Conservation (phyloP, 2,329 filamentous ascomycete genomes). For the Alternaria novae-zelandiae region DNA sequence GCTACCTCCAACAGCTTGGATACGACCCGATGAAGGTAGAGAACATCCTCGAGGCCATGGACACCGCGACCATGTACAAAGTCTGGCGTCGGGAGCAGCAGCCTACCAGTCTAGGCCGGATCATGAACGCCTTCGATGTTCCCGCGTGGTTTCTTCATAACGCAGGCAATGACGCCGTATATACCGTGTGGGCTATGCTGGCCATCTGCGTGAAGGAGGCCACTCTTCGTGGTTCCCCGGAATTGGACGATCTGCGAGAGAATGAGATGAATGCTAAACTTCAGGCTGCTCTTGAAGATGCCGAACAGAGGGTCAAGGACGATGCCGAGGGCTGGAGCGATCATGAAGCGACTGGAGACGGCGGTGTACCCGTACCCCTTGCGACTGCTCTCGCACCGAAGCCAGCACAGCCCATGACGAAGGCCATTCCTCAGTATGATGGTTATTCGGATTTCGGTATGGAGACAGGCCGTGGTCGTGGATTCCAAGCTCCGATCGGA, state of each 20-base stretch:
- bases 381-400: constrained; percentile 8
- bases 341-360: constrained; percentile 45
- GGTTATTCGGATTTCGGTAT: not conserved
- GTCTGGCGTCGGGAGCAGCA: constrained; percentile 63
- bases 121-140: constrained; percentile 71
- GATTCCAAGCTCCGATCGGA: too few relatives aligned
- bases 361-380: constrained; percentile 37
- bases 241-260: constrained; percentile 29
- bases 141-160: constrained; percentile 76
- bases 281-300: constrained; percentile 32
- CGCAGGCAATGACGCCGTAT: constrained; percentile 83
- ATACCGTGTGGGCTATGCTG: constrained; percentile 77
- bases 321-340: constrained; percentile 50
- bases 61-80: constrained; percentile 76
- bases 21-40: constrained; percentile 63
- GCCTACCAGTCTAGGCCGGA: constrained; percentile 61
- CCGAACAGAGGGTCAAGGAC: constrained; percentile 48
- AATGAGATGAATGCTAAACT: constrained; percentile 32
- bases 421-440: constrained; percentile 1
- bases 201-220: constrained; percentile 61
- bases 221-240: constrained; percentile 38
- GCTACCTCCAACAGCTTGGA: constrained; percentile 69
- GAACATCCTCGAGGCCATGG: constrained; percentile 69
- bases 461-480: too few relatives aligned
- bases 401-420: not conserved